These are phyloP conservation scores for Corchorus capsularis DNA, from an alignment of 345 rosid species.

Conservation along the genomic window DNA sequence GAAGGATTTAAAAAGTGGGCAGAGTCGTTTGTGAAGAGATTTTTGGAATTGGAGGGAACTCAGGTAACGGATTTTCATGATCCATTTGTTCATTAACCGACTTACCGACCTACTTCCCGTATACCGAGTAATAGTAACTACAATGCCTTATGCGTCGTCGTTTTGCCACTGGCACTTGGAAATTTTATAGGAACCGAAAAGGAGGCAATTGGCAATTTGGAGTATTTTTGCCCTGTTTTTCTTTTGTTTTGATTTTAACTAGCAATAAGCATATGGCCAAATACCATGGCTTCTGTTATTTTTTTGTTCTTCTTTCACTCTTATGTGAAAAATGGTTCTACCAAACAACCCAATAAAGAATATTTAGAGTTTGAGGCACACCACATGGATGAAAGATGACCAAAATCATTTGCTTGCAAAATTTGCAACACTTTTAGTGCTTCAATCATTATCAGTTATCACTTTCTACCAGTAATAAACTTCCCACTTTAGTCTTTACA, in stretches of 20 bases:
- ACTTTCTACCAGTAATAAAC: not conserved
- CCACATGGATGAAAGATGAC: not conserved
- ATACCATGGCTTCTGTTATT: too few relatives aligned
- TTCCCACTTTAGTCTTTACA: not conserved
- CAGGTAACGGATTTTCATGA: slow-evolving; percentile 30
- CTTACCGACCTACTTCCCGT: not conserved
- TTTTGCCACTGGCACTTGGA: not conserved
- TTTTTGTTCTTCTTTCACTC: too few relatives aligned
- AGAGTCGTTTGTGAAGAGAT: slow-evolving; percentile 26
- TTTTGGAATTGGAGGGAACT: slow-evolving; percentile 33
- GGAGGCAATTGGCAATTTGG: too few relatives aligned
- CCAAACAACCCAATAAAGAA: not conserved
- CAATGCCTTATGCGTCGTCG: not conserved
- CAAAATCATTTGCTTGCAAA: not conserved
- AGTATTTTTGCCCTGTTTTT: too few relatives aligned
- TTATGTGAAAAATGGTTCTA: too few relatives aligned
- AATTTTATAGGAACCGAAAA: not conserved
- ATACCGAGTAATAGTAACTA: too few relatives aligned
- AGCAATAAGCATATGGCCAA: too few relatives aligned
- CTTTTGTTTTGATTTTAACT: too few relatives aligned
- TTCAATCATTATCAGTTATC: not conserved
- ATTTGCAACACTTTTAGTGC: not conserved
- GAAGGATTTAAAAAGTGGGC: slow-evolving; percentile 26
- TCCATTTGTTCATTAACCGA: slow-evolving; percentile 31
- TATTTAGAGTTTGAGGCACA: not conserved